Evolutionary conservation across 305 asterid species (phyloP), one percentile per base, ranked within the genome.

Genomic region (Plantago lanceolata): DNA sequence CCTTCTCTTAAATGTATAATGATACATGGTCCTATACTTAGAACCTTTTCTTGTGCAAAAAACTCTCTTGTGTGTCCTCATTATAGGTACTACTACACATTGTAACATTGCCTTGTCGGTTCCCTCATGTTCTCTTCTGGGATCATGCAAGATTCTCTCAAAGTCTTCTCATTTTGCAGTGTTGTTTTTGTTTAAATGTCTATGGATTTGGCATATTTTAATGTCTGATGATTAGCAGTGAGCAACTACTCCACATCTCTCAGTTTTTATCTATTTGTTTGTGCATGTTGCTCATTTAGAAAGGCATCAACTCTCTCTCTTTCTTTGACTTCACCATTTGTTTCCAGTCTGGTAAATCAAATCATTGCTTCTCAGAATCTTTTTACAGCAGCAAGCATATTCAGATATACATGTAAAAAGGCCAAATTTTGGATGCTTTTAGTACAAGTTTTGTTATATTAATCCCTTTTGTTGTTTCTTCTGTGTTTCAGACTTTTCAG

Each of bases 111-210:
- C 57, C 61, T 52, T 76, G 85, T 77, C 75, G 68, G 75, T 33
- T 24, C 28, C 3, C 81, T 76, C 79, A 69, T 72, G 75, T 79
- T 78, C 61, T 65, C 73, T 63, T 76, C 80, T 83, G 80, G 40
- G 40, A 80, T 81, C 86, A 76, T 82, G 80, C 87, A 78, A 79
- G 85, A 81, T 75, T 81, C 90, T 81, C 90, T 80, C 44, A 83
- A 84, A 80, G 71, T 68, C 54, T 71, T 73, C 64, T 66, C 72
- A 68, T 49, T 61, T 67, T 68, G 58, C 37, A 19, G 31, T 20
- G 47, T 70, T 59, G 24, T 52, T 61, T 57, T 69, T 67, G 65
- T 24, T 24, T 24, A 24, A 24, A 24, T 24, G 28, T 24, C 28
- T 24, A 55, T 67, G 35, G 44, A 20, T 24, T 24, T 59, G 52